Conservation (phyloP, 164 flowering plant genomes). For the Santalum album region DNA sequence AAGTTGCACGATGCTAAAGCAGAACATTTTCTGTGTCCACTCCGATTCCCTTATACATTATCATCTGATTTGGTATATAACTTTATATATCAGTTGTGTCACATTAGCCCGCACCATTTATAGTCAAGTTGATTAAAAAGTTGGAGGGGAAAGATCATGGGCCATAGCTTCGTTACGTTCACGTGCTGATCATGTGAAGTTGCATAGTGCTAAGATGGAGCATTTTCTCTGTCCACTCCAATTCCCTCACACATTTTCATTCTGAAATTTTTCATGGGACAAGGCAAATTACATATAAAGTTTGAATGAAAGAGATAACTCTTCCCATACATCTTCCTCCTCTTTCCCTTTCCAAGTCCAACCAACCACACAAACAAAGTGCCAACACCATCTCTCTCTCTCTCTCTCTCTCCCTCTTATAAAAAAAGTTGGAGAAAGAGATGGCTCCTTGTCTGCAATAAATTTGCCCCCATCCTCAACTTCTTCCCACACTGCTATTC, state of each 20-base stretch:
- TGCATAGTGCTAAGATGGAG: conserved; percentile 7
- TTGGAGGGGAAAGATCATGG: no score
- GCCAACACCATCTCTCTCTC: not conserved
- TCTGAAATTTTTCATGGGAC: no score
- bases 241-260: conserved; percentile 6
- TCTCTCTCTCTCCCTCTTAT: conserved; percentile 8
- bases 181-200: conserved; percentile 36
- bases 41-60: conserved; percentile 13
- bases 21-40: conserved; percentile 12
- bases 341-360: conserved; percentile 8
- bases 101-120: no score
- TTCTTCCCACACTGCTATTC: no score
- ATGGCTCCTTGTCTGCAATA: conserved; percentile 23
- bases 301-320: no score
- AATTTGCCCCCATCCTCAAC: conserved; percentile 6
- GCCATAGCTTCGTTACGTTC: not conserved
- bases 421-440: conserved; percentile 5
- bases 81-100: no score
- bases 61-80: no score
- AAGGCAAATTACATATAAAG: no score
- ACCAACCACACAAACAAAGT: not conserved
- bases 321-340: not conserved
- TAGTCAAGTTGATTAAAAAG: no score
- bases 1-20: conserved; percentile 17
- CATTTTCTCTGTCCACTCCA: conserved; percentile 17